Base-by-base conservation (phyloP, 805 yeast genomes). In the Cyberlindnera samutprakarnensis region DNA sequence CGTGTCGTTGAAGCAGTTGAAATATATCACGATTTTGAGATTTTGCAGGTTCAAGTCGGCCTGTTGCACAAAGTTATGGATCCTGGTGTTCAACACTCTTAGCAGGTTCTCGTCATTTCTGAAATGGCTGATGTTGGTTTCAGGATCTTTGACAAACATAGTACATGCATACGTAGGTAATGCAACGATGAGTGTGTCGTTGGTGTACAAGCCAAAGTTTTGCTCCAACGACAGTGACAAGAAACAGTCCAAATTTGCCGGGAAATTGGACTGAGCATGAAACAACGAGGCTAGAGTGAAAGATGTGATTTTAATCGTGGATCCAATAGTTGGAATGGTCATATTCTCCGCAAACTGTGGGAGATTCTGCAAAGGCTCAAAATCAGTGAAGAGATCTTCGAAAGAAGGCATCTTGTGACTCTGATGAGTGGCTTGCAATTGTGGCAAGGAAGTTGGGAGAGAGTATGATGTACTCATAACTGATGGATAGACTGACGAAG, bases 381-480 rank as follows among this genome's bases (percentile, higher is more conserved):
- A 47, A 33, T 49, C 54, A 11, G 27, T 21, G 13, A 47, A 43
- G 27, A 48, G 46, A 20, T 49, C 51, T 4, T 42, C 47, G 23
- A 49, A 35, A 0, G 31, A 28, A 10, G 51, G 54, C 4, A 46
- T 27, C 27, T 32, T 41, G 13, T 15, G 24, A 12, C 17, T 4
- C 13, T 13, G 22, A 8, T 12, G 25, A n/a, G n/a, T n/a, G n/a
- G n/a, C n/a, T n/a, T n/a, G n/a, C 12, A 5, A 12, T 14, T 28
- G 21, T 29, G 33, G 10, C 14, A 18, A 9, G 17, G 24, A 23
- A 22, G 18, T 18, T 2, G 16, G 21, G 16, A 14, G 21, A 10
- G 10, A 9, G 13, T 15, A 23, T 3, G 23, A 14, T 23, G 31
- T 15, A 14, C 25, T 20, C 9, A 29, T 24, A 10, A 7, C 13